Conservation (phyloP, 1,284 basidiomycete species). For the Athelia psychrophila region DNA sequence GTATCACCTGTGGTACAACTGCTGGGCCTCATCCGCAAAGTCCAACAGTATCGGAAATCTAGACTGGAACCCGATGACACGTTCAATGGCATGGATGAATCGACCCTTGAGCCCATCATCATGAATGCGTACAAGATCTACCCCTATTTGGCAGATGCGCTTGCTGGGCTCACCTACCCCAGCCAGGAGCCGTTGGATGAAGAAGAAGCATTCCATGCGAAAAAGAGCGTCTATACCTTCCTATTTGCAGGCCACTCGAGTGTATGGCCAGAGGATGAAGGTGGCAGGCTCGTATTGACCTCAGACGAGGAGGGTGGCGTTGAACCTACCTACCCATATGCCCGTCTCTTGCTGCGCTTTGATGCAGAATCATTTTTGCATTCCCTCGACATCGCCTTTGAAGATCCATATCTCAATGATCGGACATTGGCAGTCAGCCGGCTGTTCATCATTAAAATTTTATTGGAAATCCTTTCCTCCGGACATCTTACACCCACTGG, state of each 20-base stretch:
- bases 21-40: conserved; percentile 71
- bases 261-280: conserved; percentile 74
- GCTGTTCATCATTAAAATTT: conserved; percentile 80
- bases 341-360: conserved; percentile 80
- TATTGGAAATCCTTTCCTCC: conserved; percentile 76
- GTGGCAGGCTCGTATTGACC: conserved; percentile 71
- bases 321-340: conserved; percentile 88
- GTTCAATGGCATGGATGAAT: conserved; percentile 23
- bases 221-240: conserved; percentile 74
- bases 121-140: conserved; percentile 91
- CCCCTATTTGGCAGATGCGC: conserved; percentile 82
- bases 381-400: conserved; percentile 91
- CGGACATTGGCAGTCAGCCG: conserved; percentile 67
- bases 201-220: conserved; percentile 64
- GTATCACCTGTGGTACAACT: conserved; percentile 89
- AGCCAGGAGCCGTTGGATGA: conserved; percentile 71
- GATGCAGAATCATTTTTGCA: conserved; percentile 96
- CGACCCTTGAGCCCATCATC: conserved; percentile 55
- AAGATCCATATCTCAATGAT: conserved; percentile 89
- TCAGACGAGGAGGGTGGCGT: conserved; percentile 65
- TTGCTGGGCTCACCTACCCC: conserved; percentile 89
- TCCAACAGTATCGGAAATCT: conserved; percentile 50
- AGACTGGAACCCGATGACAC: conserved; percentile 27
- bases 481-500: conserved; percentile 58
- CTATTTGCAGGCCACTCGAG: conserved; percentile 82